Evolutionary conservation across 169 alveolate genomes (phyloP).

Genomic region (Eimeria brunetti): DNA sequence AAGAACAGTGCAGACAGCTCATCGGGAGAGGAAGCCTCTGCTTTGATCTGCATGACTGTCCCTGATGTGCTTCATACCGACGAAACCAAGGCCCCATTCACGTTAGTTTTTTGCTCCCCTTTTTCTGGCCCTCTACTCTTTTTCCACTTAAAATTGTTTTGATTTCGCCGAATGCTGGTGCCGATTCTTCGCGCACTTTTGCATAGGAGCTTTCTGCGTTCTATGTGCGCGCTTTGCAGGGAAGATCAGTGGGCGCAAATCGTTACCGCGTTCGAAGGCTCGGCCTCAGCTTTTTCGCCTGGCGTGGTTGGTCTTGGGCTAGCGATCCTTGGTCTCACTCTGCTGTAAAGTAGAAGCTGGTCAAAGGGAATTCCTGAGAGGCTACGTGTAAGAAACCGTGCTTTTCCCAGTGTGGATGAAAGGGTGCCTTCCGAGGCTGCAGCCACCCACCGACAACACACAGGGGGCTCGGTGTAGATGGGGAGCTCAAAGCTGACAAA

Average conservation of each 20-base stretch:
- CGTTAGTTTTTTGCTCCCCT: neutral
- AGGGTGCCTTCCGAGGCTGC: too few relatives aligned
- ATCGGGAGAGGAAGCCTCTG: neutral
- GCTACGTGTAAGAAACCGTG: too few relatives aligned
- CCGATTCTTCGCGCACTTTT: too few relatives aligned
- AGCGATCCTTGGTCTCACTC: neutral
- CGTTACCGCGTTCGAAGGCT: neutral
- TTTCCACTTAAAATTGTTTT: too few relatives aligned
- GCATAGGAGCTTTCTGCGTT: neutral
- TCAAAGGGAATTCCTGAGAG: too few relatives aligned
- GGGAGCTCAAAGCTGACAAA: too few relatives aligned
- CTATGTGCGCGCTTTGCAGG: neutral
- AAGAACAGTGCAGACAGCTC: too few relatives aligned
- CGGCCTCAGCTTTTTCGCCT: neutral
- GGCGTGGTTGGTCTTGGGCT: neutral
- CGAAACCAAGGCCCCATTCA: neutral
- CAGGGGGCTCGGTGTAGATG: too few relatives aligned
- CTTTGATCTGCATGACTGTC: neutral
- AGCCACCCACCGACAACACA: too few relatives aligned
- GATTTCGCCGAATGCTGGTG: neutral
- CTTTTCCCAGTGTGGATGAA: too few relatives aligned
- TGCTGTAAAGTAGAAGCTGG: neutral
- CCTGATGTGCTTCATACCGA: neutral
- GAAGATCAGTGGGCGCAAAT: conserved; percentile 2
- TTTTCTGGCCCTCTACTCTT: neutral